phyloP scores from a whole-genome alignment of 2,329 filamentous ascomycete species.

The Clarireedia hainanense region DNA sequence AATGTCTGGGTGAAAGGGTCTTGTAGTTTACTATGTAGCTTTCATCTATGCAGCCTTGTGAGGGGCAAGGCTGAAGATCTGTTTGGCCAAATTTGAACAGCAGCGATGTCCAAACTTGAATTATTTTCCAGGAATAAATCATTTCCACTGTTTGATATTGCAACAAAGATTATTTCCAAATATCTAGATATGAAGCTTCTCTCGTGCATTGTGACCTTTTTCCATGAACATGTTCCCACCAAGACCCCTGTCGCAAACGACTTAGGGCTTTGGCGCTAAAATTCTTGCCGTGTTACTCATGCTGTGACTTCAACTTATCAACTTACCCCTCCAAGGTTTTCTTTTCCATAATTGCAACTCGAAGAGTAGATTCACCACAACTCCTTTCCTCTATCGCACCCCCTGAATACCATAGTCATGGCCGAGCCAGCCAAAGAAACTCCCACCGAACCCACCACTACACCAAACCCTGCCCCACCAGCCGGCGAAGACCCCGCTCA shows the following conservation, averaged over 20 bases:
- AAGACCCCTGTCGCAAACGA: slow-evolving; percentile 2
- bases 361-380: background rate
- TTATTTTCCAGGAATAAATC: too few relatives aligned
- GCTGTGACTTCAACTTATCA: background rate
- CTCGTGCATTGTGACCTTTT: background rate
- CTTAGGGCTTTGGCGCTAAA: slow-evolving; percentile 5
- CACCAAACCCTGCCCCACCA: background rate
- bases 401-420: slow-evolving; percentile 2
- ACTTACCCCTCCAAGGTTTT: slow-evolving; percentile 8
- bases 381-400: background rate
- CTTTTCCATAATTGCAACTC: background rate
- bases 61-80: background rate
- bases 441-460: slow-evolving; percentile 12
- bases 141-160: too few relatives aligned
- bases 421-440: slow-evolving; percentile 16
- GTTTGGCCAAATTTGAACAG: too few relatives aligned
- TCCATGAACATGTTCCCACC: background rate
- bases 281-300: slow-evolving; percentile 9
- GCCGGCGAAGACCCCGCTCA: slow-evolving; percentile 11
- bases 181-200: too few relatives aligned
- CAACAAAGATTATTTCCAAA: too few relatives aligned
- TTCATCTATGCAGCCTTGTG: background rate
- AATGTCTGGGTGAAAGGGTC: too few relatives aligned
- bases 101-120: too few relatives aligned
- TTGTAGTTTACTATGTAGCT: too few relatives aligned